Conservation (phyloP, 352 stramenopile genomes). For the Globisporangium paroecandrum region DNA sequence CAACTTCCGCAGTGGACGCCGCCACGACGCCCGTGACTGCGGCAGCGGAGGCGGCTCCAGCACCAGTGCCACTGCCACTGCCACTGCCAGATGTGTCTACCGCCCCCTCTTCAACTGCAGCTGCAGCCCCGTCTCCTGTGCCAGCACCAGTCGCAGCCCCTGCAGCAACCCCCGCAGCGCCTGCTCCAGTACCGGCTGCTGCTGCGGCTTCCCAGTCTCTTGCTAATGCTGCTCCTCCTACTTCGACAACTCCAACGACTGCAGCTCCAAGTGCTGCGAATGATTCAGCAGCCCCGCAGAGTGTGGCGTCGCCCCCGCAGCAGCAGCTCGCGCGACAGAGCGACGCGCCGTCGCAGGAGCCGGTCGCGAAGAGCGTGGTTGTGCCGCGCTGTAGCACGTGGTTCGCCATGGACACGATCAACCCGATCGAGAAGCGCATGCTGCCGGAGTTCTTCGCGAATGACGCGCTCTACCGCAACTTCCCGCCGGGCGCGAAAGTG, state of each 20-base stretch:
- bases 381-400: conserved; percentile 73
- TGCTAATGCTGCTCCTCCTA: neutral
- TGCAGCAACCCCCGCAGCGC: neutral
- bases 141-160: neutral
- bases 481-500: conserved; percentile 19
- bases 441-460: conserved; percentile 77
- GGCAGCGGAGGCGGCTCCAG: neutral
- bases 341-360: conserved; percentile 18
- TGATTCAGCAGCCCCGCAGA: neutral
- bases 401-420: conserved; percentile 78
- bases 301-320: conserved; percentile 6
- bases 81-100: neutral
- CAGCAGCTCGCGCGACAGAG: conserved; percentile 3
- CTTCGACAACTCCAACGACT: neutral
- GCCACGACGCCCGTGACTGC: neutral
- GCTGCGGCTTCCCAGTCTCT: neutral
- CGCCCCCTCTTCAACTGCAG: neutral
- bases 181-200: neutral
- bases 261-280: neutral
- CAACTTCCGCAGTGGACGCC: neutral
- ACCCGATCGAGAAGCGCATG: conserved; percentile 79
- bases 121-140: neutral
- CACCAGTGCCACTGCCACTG: neutral
- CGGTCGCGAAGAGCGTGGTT: conserved; percentile 30
- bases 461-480: conserved; percentile 20